Base-by-base conservation (phyloP, 1,139 yeast species). In the Debaryomycetaceae sp. region DNA sequence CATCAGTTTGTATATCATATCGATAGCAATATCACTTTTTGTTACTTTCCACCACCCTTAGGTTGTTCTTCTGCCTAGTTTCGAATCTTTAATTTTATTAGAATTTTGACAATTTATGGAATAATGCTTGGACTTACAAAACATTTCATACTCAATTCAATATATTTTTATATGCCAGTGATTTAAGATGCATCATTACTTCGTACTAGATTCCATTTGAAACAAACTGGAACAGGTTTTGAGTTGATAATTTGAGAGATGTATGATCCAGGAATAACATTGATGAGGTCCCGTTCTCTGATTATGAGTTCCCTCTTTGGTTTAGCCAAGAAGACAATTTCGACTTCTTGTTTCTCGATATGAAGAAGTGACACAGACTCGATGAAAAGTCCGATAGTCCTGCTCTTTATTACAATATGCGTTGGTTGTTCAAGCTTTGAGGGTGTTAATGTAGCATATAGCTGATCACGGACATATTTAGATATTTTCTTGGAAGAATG, bases 331-430 rank as follows among this genome's bases (percentile, higher is more conserved):
- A 27, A 11, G 31, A 27, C 11, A 8, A 3, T 7, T 11, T 27
- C 31, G 8, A 27, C 8, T 11, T 8, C 11, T 8, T 11, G 31
- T 11, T 27, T 27, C 31, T 27, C 31, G 11, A 27, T 27, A 27
- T 27, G 8, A 27, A 27, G 11, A 11, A 27, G 11, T 27, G 31
- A 27, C 4, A 27, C 31, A 27, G 31, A 27, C 31, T 27, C 31
- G 11, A 27, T 11, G 11, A 8, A 27, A 27, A 27, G 11, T 8
- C 31, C 31, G 8, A 27, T 27, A 8, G 31, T 17, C 35, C 33
- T 40, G 46, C 49, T 24, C 46, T 48, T 22, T 42, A 34, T 27
- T 48, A 39, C 17, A 49, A 27, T 1, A 36, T 36, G 11, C 34
- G 14, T 11, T 49, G 38, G 9, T 38, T 35, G 6, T 8, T 20